Evolutionary conservation across 2,329 filamentous ascomycete genomes (phyloP), one percentile per base, ranked within the genome.

Genomic region (Periconia digitata): DNA sequence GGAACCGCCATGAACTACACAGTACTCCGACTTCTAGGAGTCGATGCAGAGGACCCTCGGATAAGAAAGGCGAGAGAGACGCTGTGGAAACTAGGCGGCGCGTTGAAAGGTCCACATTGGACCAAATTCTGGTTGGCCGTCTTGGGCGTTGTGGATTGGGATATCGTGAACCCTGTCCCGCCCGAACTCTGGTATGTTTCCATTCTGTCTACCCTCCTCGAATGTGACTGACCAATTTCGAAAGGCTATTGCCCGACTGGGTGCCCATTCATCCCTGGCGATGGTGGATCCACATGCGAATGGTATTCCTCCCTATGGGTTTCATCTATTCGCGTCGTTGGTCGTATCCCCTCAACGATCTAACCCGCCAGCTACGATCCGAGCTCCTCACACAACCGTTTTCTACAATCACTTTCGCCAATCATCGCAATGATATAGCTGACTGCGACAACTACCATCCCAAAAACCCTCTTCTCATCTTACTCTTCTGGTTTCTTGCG

Each of bases 261-360:
- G 81, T 90, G 3, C 92, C 92, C 1, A 81, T 96, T 64, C 85
- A 90, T 5, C 92, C 92, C 0, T 95, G 91, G 90, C 79, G 90
- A 57, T 96, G 92, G 92, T 96, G 92, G 92, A 89, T 97, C 62
- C 94, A 99, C 63, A 96, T 96, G 72, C 90, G 94, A n/a, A 85
- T 89, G 72, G 92, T 99, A n/a, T 96, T 92, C 63, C 70, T 96
- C 41, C 87, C 92, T 5, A 96, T 97, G 90, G 85, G 87, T 0
- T 96, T 88, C 65, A 72, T 97, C 36, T 96, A 88, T 76, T 95
- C 91, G 0, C 90, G 87, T 75, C 80, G 80, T 54, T 96, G 90
- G 85, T 81, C 79, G 22, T 87, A 87, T 56, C 87, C 90, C 15
- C 79, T 88, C 58, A 92, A 89, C 35, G 82, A 87, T 3, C 69